phyloP scores from a whole-genome alignment of 73 alveolate genomes.

The Halteria grandinella region DNA sequence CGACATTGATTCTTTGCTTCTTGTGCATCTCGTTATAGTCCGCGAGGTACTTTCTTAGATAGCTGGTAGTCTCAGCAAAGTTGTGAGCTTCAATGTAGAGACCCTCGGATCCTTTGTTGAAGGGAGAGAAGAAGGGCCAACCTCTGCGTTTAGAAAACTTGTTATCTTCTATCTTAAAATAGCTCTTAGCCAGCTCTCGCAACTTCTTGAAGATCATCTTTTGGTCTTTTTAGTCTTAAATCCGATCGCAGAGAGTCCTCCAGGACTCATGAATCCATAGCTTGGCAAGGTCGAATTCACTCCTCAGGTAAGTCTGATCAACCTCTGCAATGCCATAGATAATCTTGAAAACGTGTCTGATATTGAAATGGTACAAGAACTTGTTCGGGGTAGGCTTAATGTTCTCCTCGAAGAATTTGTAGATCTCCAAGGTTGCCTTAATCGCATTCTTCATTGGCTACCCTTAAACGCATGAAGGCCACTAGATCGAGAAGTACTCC shows the following conservation, averaged over 20 bases:
- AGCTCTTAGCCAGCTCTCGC: conserved; percentile 54
- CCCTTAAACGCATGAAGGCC: conserved; percentile 65
- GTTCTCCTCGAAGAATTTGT: conserved; percentile 79
- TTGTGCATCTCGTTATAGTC: conserved; percentile 78
- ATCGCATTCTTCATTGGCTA: conserved; percentile 72
- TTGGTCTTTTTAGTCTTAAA: conserved; percentile 80
- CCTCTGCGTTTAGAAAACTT: conserved; percentile 22
- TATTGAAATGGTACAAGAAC: conserved; percentile 81
- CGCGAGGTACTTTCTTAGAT: conserved; percentile 41
- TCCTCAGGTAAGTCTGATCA: conserved; percentile 72
- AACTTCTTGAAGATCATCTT: conserved; percentile 47
- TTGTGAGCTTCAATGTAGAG: conserved; percentile 57
- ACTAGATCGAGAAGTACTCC: conserved; percentile 55
- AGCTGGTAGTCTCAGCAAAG: conserved; percentile 47
- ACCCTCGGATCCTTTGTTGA: conserved; percentile 60
- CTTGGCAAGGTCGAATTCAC: conserved; percentile 79
- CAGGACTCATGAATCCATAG: conserved; percentile 88
- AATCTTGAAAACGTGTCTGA: conserved; percentile 83
- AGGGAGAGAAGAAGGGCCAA: conserved; percentile 51
- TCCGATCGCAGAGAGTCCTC: conserved; percentile 88
- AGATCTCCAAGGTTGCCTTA: conserved; percentile 82
- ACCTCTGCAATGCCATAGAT: conserved; percentile 87
- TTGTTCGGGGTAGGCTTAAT: conserved; percentile 91
- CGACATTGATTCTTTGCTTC: conserved; percentile 60
- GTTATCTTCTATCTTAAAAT: conserved; percentile 49